Conservation (phyloP, 345 rosid species). For the Salix udensis region DNA sequence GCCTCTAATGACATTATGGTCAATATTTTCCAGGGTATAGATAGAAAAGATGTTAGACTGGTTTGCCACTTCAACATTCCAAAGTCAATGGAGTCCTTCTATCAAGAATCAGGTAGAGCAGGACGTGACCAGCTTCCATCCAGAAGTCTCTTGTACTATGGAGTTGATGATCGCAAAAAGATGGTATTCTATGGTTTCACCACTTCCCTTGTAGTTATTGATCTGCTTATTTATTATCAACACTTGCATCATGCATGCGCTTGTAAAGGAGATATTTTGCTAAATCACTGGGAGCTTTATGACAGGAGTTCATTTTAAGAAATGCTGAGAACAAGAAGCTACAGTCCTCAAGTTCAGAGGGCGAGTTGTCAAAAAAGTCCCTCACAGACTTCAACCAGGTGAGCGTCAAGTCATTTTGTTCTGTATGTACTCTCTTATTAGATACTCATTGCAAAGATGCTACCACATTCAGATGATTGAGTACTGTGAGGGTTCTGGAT, state of each 20-base stretch:
- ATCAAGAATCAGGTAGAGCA: conserved; percentile 99
- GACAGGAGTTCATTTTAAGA: conserved; percentile 78
- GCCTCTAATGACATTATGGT: conserved; percentile 21
- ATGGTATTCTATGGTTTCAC: conserved; percentile 47
- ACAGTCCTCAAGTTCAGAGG: conserved; percentile 49
- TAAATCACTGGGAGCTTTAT: conserved; percentile 19
- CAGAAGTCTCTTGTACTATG: conserved; percentile 82
- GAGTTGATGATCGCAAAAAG: conserved; percentile 78
- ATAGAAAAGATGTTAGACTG: conserved; percentile 87
- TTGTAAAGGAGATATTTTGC: conserved; percentile 3
- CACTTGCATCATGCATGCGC: neutral
- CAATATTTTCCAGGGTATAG: conserved; percentile 64
- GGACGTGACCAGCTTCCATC: conserved; percentile 92
- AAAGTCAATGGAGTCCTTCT: conserved; percentile 95
- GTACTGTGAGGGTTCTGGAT: conserved; percentile 87
- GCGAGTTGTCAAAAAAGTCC: conserved; percentile 46
- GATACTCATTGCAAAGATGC: conserved; percentile 10
- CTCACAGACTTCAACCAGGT: conserved; percentile 71
- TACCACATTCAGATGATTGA: conserved; percentile 59
- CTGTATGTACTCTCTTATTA: conserved; percentile 5
- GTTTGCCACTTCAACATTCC: conserved; percentile 93
- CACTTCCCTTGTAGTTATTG: neutral
- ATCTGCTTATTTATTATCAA: neutral
- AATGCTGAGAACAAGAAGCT: conserved; percentile 58
- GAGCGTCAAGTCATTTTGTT: conserved; percentile 6